Conservation (phyloP, 352 stramenopile species). For the Detonula confervacea region DNA sequence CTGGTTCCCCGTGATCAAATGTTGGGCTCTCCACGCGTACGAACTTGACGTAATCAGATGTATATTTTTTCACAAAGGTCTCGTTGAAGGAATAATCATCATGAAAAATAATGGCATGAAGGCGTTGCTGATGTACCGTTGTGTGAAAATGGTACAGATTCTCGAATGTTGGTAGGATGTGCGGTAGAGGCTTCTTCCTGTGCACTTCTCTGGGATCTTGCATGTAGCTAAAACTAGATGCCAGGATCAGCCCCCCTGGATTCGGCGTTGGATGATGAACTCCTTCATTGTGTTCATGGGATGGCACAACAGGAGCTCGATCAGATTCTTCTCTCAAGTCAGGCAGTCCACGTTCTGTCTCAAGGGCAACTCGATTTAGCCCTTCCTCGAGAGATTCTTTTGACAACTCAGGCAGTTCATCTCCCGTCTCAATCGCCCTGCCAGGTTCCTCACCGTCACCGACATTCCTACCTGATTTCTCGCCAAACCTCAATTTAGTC, state of each 20-base stretch:
- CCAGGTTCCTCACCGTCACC: no score
- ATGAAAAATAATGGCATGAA: slow-evolving; percentile 21
- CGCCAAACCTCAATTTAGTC: background rate
- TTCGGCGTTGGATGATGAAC: background rate
- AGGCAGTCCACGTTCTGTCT: background rate
- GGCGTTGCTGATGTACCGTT: slow-evolving; percentile 6
- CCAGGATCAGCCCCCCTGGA: slow-evolving; percentile 10
- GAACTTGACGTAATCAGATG: slow-evolving; percentile 12
- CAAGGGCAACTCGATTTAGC: no score
- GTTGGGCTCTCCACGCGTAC: slow-evolving; percentile 6
- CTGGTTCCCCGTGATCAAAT: slow-evolving; percentile 9
- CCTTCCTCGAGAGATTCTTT: no score
- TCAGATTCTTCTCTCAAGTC: no score
- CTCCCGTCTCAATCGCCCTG: no score
- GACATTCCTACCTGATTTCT: background rate
- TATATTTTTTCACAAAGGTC: slow-evolving; percentile 6
- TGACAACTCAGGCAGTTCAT: no score
- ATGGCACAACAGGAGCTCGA: no score
- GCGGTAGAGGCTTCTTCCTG: slow-evolving; percentile 2
- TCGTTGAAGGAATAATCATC: slow-evolving; percentile 14
- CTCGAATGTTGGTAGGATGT: slow-evolving; percentile 17
- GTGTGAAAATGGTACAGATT: slow-evolving; percentile 25
- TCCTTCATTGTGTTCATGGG: background rate
- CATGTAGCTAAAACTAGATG: slow-evolving; percentile 9
- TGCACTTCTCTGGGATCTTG: slow-evolving; percentile 17